A percentile compares a stretch with the other conserved stretches of the same genome.
These are phyloP conservation scores for Antrodiella citrinella DNA, from an alignment of 768 basidiomycete genomes.

Conservation along the genomic window DNA sequence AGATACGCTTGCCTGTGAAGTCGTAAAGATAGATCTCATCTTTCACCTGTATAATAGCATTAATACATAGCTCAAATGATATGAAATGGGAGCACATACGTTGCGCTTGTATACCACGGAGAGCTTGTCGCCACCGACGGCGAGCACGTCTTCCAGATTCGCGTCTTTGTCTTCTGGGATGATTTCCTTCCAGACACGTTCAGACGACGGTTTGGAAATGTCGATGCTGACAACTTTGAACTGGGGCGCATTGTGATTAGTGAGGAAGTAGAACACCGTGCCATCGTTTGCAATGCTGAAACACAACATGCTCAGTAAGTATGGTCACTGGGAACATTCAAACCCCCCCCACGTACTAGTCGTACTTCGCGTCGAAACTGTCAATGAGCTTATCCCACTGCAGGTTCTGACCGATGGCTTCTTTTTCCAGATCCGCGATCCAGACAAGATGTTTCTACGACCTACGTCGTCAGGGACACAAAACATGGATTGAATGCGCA, in stretches of 20 bases:
- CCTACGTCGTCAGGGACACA: too few species aligned
- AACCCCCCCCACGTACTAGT: slow-evolving; percentile 37
- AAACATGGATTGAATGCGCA: slow-evolving; percentile 7
- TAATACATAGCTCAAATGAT: too few species aligned
- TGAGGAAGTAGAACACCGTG: slow-evolving; percentile 52
- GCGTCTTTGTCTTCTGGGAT: slow-evolving; percentile 65
- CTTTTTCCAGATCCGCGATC: slow-evolving; percentile 57
- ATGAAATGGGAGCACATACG: slow-evolving; percentile 35
- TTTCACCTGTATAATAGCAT: slow-evolving; percentile 51
- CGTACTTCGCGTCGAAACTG: slow-evolving; percentile 60
- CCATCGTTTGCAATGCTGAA: slow-evolving; percentile 58
- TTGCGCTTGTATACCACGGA: slow-evolving; percentile 64
- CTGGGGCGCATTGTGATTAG: slow-evolving; percentile 58
- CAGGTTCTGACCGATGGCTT: slow-evolving; percentile 54
- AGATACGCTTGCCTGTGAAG: slow-evolving; percentile 40
- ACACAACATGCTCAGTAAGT: neutral
- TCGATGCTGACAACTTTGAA: slow-evolving; percentile 62
- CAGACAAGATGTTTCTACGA: slow-evolving; percentile 67
- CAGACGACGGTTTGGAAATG: slow-evolving; percentile 33
- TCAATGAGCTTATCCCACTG: slow-evolving; percentile 67
- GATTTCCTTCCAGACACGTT: slow-evolving; percentile 43
- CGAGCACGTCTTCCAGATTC: slow-evolving; percentile 40
- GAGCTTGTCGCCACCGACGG: slow-evolving; percentile 49
- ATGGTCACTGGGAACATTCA: neutral
- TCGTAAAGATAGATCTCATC: slow-evolving; percentile 72